Percentiles rank a stretch among this genome's conserved stretches.
Evolutionary conservation across 768 basidiomycete species (phyloP).

Genomic region (Podaxis rugospora): DNA sequence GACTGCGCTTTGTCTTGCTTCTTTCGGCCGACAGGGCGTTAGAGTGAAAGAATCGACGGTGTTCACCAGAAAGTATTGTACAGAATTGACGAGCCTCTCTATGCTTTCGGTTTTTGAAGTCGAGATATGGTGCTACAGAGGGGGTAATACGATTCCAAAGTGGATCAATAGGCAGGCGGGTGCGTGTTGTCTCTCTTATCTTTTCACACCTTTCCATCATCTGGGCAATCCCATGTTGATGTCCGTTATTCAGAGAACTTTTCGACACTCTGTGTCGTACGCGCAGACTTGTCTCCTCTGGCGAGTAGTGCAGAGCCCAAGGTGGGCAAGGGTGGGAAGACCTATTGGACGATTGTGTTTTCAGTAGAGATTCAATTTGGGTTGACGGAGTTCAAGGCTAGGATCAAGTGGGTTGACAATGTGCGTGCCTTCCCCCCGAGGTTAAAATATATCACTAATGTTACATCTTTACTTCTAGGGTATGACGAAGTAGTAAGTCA

Average conservation of each 20-base stretch:
- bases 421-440: constrained; percentile 35
- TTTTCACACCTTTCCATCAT: background rate
- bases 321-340: constrained; percentile 57
- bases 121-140: constrained; percentile 81
- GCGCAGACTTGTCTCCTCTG: constrained; percentile 71
- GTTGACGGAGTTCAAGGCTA: constrained; percentile 75
- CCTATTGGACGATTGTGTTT: constrained; percentile 82
- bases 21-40: constrained; percentile 38
- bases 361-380: constrained; percentile 83
- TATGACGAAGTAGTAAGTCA: constrained; percentile 63
- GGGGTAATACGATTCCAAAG: constrained; percentile 63
- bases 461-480: constrained; percentile 36
- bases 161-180: constrained; percentile 68
- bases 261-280: constrained; percentile 74
- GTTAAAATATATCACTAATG: background rate
- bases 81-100: constrained; percentile 71
- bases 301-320: constrained; percentile 70
- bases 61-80: constrained; percentile 79
- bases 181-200: constrained; percentile 20
- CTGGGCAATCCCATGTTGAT: background rate
- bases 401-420: constrained; percentile 80
- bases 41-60: constrained; percentile 81
- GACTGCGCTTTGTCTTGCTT: no score
- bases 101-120: constrained; percentile 80
- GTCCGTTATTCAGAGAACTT: constrained; percentile 46